Evolutionary conservation across 75 land plant genomes (phyloP), one percentile per base, ranked within the genome.

Genomic region (Picea sitchensis): DNA sequence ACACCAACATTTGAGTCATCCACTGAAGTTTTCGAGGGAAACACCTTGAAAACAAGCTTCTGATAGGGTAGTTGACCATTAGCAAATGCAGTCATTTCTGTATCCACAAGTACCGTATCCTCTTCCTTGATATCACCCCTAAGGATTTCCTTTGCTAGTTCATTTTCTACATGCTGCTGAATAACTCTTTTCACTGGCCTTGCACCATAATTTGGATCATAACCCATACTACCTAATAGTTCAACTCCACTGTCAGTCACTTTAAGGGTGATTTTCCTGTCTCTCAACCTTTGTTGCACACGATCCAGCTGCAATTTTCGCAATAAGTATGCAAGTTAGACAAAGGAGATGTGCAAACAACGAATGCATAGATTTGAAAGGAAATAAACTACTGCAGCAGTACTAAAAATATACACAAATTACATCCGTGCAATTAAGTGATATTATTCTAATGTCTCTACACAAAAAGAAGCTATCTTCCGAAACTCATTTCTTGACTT

Each of bases 191-290:
- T 91, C 54, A 91, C 92, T 4, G 92, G 92, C 82, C 92, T 84
- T 26, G 92, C 92, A 18, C 92, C 92, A 81, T 88, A 91, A 74
- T 85, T 89, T 44, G 92, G 92, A 78, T 91, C 92, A 79, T 89
- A 91, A 6, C 92, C 92, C 80, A 91, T 80, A 75, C 82, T 89
- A 14, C 88, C 92, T 17, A 91, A 79, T 1, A 85, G 80, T 61
- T 89, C 81, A 30, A 91, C 68, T 20, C 91, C 92, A 63, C 84
- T 81, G 15, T 91, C 91, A 14, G 77, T 89, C 51, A 89, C 88
- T 76, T 82, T 81, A 32, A 89, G 74, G 17, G 77, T 89, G 5
- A 91, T 91, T 82, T 91, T 91, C 75, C 88, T 72, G 57, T 89
- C 92, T 34, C 77, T 81, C 51, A 91, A n/a, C 63, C 92, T 80